A percentile compares a stretch with the other conserved stretches of the same genome.
Evolutionary conservation across 1,284 basidiomycete species (phyloP).

Genomic region (Leccinum ponderosum): DNA sequence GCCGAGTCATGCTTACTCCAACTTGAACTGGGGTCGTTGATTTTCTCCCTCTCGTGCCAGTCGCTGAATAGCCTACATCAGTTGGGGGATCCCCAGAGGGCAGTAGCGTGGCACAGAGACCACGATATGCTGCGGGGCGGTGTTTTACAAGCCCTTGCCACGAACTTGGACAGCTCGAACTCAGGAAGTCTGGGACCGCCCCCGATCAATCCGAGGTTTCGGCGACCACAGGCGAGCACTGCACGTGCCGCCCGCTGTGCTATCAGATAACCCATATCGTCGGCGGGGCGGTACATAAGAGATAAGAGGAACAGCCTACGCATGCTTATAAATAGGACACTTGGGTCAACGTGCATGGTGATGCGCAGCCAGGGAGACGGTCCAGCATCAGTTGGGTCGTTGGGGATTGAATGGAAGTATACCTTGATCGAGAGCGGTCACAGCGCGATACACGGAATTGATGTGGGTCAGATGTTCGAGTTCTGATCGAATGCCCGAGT

Average conservation of each 20-base stretch:
- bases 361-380: constrained; percentile 21
- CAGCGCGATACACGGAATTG: constrained; percentile 20
- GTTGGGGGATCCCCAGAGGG: constrained; percentile 11
- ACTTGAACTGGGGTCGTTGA: not conserved
- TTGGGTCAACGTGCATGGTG: constrained; percentile 15
- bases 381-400: not conserved
- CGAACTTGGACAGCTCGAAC: constrained; percentile 17
- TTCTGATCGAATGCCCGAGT: constrained; percentile 3
- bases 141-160: constrained; percentile 22
- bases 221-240: constrained; percentile 29
- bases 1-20: constrained; percentile 11
- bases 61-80: constrained; percentile 19
- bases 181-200: constrained; percentile 22
- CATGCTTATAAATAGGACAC: constrained; percentile 5
- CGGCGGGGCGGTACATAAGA: constrained; percentile 8
- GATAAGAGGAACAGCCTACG: constrained; percentile 6
- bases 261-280: constrained; percentile 23
- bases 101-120: constrained; percentile 8
- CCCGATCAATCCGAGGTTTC: constrained; percentile 29
- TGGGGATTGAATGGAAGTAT: constrained; percentile 16
- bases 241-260: constrained; percentile 12
- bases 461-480: constrained; percentile 21
- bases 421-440: constrained; percentile 18
- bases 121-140: constrained; percentile 18
- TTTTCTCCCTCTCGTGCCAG: constrained; percentile 7